phyloP scores from a whole-genome alignment of 176 grass and related monocot species.

The Ensete glaucum region DNA sequence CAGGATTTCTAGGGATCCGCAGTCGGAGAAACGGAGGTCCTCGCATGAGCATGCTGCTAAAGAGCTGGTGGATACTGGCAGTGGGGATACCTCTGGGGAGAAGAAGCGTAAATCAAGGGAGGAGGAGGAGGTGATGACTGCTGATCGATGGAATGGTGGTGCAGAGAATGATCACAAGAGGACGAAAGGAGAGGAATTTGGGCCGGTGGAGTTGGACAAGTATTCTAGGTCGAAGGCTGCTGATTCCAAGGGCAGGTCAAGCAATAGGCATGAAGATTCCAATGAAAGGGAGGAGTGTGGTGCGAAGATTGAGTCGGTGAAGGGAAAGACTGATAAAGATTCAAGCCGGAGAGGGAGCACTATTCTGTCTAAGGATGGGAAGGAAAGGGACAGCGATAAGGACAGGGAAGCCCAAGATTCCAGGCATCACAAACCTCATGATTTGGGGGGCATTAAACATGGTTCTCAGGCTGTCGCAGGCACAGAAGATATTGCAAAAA shows the following conservation, averaged over 20 bases:
- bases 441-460: constrained; percentile 57
- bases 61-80: constrained; percentile 40
- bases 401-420: constrained; percentile 61
- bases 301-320: constrained; percentile 36
- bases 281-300: constrained; percentile 30
- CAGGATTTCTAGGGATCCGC: constrained; percentile 84
- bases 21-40: constrained; percentile 58
- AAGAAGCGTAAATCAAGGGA: constrained; percentile 77
- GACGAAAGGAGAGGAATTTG: constrained; percentile 55
- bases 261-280: constrained; percentile 26
- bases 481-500: constrained; percentile 39
- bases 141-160: constrained; percentile 78
- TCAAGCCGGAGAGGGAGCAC: constrained; percentile 47
- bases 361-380: constrained; percentile 54
- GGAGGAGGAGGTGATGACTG: constrained; percentile 45
- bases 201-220: constrained; percentile 38
- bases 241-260: constrained; percentile 55
- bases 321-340: constrained; percentile 42
- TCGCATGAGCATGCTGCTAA: constrained; percentile 23
- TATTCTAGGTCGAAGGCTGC: constrained; percentile 50
- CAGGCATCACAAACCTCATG: constrained; percentile 65
- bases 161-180: constrained; percentile 59
- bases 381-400: constrained; percentile 31
- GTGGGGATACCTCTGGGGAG: constrained; percentile 45
- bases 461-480: constrained; percentile 30